Base-by-base conservation (phyloP, 2,329 filamentous ascomycete species). In the Mariannaea elegans region DNA sequence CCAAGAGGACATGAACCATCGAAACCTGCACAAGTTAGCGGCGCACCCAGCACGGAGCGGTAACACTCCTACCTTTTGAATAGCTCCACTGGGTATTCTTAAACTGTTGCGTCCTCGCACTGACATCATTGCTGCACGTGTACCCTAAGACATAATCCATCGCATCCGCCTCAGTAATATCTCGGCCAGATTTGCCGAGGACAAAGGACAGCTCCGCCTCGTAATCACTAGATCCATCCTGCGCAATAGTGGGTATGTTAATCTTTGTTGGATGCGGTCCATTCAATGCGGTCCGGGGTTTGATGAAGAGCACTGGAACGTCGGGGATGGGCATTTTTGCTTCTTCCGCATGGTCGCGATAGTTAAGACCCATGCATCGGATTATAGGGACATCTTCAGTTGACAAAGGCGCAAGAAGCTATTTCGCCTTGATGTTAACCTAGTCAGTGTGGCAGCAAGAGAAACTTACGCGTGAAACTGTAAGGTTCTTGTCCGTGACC, bases 1-100 rank as follows among this genome's bases (percentile, higher is more conserved):
- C 78, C 77, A 71, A 84, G 78, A 1, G 82, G 82, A 58, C 80
- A 83, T 56, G 80, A 84, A 0, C 78, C 81, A 68, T 85, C 81
- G 2, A 78, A 14, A 52, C n/a, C n/a, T n/a, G n/a, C n/a, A n/a
- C n/a, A n/a, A n/a, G n/a, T n/a, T n/a, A n/a, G n/a, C n/a, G n/a
- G n/a, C n/a, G n/a, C n/a, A n/a, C n/a, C n/a, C n/a, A n/a, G n/a
- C n/a, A n/a, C n/a, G n/a, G n/a, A n/a, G n/a, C n/a, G n/a, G n/a
- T n/a, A n/a, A n/a, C n/a, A n/a, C n/a, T n/a, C n/a, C n/a, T n/a
- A n/a, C n/a, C n/a, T n/a, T n/a, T n/a, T n/a, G n/a, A n/a, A n/a
- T n/a, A n/a, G n/a, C n/a, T n/a, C n/a, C n/a, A n/a, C n/a, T n/a
- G n/a, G n/a, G n/a, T n/a, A n/a, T n/a, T n/a, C n/a, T n/a, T n/a